Base-by-base conservation (phyloP, 805 yeast genomes). In the Saturnispora ahearnii region DNA sequence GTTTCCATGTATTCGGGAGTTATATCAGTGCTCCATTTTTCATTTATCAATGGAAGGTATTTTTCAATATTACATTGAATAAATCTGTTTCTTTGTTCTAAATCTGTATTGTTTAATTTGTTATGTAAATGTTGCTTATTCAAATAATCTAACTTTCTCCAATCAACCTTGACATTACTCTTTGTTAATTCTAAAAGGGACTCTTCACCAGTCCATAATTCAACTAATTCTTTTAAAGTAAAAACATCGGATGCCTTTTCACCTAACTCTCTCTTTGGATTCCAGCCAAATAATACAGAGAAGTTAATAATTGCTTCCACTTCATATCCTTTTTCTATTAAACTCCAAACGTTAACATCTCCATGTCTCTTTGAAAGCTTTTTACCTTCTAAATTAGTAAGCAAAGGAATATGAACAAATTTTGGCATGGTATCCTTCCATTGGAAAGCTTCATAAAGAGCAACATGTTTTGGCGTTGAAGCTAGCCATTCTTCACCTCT, bases 401-500 rank as follows among this genome's bases (percentile, higher is more conserved):
- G 66, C 36, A 93, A 68, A 0, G 99, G 99, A 45, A 93, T 84
- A 62, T 93, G 99, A n/a, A 85, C 73, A 62, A 79, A 93, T 18
- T 73, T 60, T 0, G 99, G 99, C 50, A 48, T 48, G 3, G 37
- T 30, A 1, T 84, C 79, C 0, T 60, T 55, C 97, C 97, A 91
- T 0, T 86, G 87, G 62, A 91, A 83, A 0, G 96, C 95, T 15
- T 74, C 58, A 62, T 93, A 95, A 46, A 93, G 64, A 0, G 96
- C 91, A 43, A 89, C 73, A 60, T 93, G 99, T 59, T 90, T 91
- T 2, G 97, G 96, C 0, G 99, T 93, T 0, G 98, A 87, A 1
- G 96, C 85, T 10, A 93, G 69, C 99, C 99, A 93, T 64, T 93
- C 99, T 61, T 93, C 99, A 32, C 99, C 99, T 57, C 99, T 73